Percentiles rank a stretch among this genome's conserved stretches.
phyloP scores from a whole-genome alignment of 345 rosid species.

The Salix arbutifolia region DNA sequence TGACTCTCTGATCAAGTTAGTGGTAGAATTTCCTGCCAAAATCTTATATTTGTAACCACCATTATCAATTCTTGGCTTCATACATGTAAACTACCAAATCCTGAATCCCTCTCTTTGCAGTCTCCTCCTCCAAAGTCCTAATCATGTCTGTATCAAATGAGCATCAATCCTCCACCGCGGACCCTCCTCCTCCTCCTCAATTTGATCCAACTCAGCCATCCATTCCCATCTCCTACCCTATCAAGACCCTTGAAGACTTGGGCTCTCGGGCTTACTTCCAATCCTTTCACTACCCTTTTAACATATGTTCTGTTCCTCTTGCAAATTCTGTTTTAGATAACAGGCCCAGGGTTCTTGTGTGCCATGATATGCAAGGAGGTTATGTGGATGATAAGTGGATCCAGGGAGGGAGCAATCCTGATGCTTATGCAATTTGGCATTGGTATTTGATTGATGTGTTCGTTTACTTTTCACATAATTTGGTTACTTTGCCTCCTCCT shows the following conservation, averaged over 20 bases:
- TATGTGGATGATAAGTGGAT: conserved; percentile 83
- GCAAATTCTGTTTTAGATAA: conserved; percentile 23
- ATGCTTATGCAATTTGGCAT: conserved; percentile 76
- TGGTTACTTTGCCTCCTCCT: conserved; percentile 87
- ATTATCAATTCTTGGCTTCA: background rate
- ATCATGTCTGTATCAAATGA: conserved; percentile 30
- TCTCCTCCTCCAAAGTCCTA: conserved; percentile 19
- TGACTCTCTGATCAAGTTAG: background rate
- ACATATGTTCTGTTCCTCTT: conserved; percentile 55
- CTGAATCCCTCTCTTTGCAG: conserved; percentile 7
- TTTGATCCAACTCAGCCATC: conserved; percentile 53
- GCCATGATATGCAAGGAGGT: conserved; percentile 82
- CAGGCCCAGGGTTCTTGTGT: conserved; percentile 65
- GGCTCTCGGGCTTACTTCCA: conserved; percentile 57
- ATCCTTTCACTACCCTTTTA: conserved; percentile 79
- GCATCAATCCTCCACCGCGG: conserved; percentile 7
- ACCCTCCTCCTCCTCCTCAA: conserved; percentile 29
- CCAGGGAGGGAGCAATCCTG: conserved; percentile 67
- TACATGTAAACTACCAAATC: background rate
- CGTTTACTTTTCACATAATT: conserved; percentile 69
- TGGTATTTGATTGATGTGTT: conserved; percentile 88
- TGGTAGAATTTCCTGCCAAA: background rate
- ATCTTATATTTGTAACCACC: background rate
- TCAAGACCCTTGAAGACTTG: conserved; percentile 59
- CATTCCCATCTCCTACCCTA: conserved; percentile 68